These are phyloP conservation scores for Phlebiopsis gigantea DNA, from an alignment of 768 basidiomycete genomes.

Conservation along the genomic window DNA sequence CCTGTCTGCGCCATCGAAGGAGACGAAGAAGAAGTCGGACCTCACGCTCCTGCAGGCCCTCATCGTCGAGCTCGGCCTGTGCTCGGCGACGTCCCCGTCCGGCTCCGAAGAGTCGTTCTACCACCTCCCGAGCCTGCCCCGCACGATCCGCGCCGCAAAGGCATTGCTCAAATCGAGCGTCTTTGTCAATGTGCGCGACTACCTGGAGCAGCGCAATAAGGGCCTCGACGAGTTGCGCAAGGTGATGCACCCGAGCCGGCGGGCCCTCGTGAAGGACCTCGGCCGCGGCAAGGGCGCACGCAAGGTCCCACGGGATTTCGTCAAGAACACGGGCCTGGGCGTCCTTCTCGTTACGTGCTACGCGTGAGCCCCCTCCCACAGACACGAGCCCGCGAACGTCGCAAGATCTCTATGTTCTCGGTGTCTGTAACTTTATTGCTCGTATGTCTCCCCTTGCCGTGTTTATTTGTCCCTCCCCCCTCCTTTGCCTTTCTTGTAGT, in stretches of 20 bases:
- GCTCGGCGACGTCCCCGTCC: constrained; percentile 10
- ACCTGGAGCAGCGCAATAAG: constrained; percentile 58
- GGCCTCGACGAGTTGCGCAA: constrained; percentile 56
- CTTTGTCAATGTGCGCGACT: constrained; percentile 71
- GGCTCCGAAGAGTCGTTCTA: constrained; percentile 27
- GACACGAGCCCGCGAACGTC: not conserved
- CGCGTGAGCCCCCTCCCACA: constrained; percentile 11
- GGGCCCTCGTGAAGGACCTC: constrained; percentile 57
- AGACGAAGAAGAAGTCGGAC: constrained; percentile 37
- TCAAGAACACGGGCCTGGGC: constrained; percentile 53
- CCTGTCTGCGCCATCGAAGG: constrained; percentile 42
- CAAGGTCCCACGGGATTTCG: constrained; percentile 46
- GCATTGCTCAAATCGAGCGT: constrained; percentile 58
- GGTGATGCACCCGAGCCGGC: constrained; percentile 59
- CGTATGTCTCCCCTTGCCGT: not conserved
- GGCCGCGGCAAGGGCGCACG: constrained; percentile 25
- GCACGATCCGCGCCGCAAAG: constrained; percentile 61
- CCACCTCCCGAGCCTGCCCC: constrained; percentile 44
- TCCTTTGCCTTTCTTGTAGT: not conserved
- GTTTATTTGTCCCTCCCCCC: not conserved
- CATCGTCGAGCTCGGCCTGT: constrained; percentile 70
- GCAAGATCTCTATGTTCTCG: not conserved
- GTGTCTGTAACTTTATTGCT: not conserved
- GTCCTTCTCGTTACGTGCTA: constrained; percentile 51
- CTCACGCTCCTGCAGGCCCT: constrained; percentile 68